Conservation (phyloP, 2,329 filamentous ascomycete species). For the Xylaria sp. region DNA sequence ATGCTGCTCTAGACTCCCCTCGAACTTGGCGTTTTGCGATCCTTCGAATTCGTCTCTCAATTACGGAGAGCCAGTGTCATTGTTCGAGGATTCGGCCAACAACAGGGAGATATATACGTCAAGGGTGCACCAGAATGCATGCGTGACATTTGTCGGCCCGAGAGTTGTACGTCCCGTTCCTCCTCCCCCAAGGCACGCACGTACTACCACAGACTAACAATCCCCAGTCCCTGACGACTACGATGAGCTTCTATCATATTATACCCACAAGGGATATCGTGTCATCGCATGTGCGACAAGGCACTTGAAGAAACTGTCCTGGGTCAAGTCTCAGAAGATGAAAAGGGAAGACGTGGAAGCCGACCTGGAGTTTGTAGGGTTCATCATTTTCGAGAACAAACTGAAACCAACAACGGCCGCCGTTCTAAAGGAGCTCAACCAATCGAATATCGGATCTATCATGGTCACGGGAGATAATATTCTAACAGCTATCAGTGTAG, state of each 20-base stretch:
- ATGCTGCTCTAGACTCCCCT: conserved; percentile 60
- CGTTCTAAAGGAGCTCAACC: conserved; percentile 82
- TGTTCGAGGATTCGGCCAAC: conserved; percentile 86
- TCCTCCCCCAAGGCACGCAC: background rate
- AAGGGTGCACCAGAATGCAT: conserved; percentile 98
- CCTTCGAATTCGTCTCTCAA: conserved; percentile 95
- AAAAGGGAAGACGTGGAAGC: conserved; percentile 85
- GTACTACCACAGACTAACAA: conserved; percentile 36
- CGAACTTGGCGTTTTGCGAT: conserved; percentile 89
- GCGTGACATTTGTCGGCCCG: conserved; percentile 87
- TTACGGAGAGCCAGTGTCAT: conserved; percentile 92
- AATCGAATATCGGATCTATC: conserved; percentile 85
- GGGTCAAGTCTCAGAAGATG: conserved; percentile 96
- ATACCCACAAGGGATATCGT: conserved; percentile 95
- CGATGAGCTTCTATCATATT: conserved; percentile 86
- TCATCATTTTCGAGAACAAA: conserved; percentile 99
- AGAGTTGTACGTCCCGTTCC: conserved; percentile 70
- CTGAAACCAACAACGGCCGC: conserved; percentile 86
- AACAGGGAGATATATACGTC: conserved; percentile 87
- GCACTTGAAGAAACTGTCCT: conserved; percentile 86
- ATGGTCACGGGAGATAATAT: conserved; percentile 99
- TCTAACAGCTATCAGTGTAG: conserved; percentile 93
- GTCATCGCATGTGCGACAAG: conserved; percentile 96
- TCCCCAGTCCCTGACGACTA: conserved; percentile 80
- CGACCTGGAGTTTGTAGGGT: conserved; percentile 86